These are phyloP conservation scores for Xylariaceae sp. DNA, from an alignment of 2,329 filamentous ascomycete genomes.

Conservation along the genomic window DNA sequence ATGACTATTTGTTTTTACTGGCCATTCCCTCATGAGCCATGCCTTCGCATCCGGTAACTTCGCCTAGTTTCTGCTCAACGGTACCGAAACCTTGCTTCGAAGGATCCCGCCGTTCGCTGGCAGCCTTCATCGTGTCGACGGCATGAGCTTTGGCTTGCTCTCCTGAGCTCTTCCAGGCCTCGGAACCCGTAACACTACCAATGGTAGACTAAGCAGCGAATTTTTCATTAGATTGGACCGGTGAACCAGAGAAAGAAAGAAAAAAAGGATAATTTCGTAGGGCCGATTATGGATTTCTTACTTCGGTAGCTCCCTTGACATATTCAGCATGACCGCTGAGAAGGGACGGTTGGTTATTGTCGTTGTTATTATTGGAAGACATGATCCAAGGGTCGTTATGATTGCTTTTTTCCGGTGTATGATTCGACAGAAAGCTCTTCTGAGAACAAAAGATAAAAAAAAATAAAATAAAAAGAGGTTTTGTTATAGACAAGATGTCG, in stretches of 20 bases:
- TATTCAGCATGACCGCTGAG: conserved; percentile 61
- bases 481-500: too few relatives aligned
- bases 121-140: conserved; percentile 57
- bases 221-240: neutral
- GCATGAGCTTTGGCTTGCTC: conserved; percentile 59
- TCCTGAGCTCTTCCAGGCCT: conserved; percentile 58
- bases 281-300: conserved; percentile 29
- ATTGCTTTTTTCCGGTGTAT: neutral
- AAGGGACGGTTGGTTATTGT: conserved; percentile 47
- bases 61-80: conserved; percentile 59
- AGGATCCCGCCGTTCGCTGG: conserved; percentile 50
- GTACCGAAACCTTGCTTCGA: conserved; percentile 54
- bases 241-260: neutral
- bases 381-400: conserved; percentile 20
- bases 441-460: too few relatives aligned
- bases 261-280: neutral
- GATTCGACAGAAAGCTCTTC: too few relatives aligned
- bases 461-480: too few relatives aligned
- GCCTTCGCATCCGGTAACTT: conserved; percentile 60
- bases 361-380: conserved; percentile 31
- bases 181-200: conserved; percentile 55
- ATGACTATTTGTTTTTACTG: conserved; percentile 38
- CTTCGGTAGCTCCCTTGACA: conserved; percentile 62
- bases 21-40: conserved; percentile 59
- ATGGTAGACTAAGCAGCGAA: conserved; percentile 45